Conservation (phyloP, 2,329 filamentous ascomycete genomes). For the Fusarium sp. region DNA sequence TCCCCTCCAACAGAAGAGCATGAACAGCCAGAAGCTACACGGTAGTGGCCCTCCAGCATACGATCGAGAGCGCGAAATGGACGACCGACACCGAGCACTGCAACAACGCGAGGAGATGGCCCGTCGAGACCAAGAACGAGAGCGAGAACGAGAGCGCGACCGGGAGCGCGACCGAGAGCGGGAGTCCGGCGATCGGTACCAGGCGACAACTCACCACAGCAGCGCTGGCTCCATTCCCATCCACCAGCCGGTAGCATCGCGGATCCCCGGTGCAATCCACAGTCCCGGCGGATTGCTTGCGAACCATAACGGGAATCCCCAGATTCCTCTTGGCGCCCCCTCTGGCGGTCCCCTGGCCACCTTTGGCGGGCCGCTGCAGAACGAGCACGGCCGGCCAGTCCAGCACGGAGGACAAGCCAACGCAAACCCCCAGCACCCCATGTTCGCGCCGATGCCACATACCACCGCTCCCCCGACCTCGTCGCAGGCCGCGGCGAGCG, state of each 20-base stretch:
- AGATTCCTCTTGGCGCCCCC: constrained; percentile 65
- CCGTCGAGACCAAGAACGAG: constrained; percentile 58
- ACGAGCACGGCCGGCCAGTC: constrained; percentile 62
- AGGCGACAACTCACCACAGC: constrained; percentile 81
- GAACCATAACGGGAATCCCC: constrained; percentile 73
- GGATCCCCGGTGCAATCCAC: constrained; percentile 85
- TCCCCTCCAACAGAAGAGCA: constrained; percentile 45
- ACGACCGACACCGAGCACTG: constrained; percentile 60
- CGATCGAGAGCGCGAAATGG: constrained; percentile 62
- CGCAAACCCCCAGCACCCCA: constrained; percentile 62
- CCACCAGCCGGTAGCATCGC: constrained; percentile 91
- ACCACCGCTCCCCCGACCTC: constrained; percentile 62
- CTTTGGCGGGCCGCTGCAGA: constrained; percentile 68
- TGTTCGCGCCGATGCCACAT: constrained; percentile 68
- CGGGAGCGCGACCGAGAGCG: constrained; percentile 65
- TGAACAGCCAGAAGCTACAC: constrained; percentile 62
- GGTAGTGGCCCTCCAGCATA: constrained; percentile 55
- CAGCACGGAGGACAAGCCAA: constrained; percentile 65
- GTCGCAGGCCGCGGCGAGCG: constrained; percentile 69
- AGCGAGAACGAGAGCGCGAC: constrained; percentile 72
- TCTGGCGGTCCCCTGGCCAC: constrained; percentile 59
- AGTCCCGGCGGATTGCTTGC: constrained; percentile 90
- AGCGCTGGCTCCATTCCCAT: constrained; percentile 89
- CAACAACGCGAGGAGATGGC: constrained; percentile 62
- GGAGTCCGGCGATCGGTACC: constrained; percentile 75